phyloP scores from a whole-genome alignment of 2,329 filamentous ascomycete species.

The Pestalotiopsis sp. region DNA sequence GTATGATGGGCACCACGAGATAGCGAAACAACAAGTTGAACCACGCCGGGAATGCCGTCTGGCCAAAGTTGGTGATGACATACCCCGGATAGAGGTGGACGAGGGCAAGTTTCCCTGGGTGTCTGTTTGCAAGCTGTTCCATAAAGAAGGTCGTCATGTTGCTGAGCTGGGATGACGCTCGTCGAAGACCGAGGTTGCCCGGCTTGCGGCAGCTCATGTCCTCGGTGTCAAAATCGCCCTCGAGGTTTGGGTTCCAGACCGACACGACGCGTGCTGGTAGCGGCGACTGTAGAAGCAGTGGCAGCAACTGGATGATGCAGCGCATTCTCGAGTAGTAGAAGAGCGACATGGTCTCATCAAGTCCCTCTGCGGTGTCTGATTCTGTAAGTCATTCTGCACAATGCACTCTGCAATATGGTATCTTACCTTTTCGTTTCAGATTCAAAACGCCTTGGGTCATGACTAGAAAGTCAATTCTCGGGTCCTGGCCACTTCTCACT shows the following conservation, averaged over 20 bases:
- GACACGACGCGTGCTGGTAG: slow-evolving; percentile 7
- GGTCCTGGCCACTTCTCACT: slow-evolving; percentile 3
- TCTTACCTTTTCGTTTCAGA: slow-evolving; percentile 15
- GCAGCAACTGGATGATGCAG: slow-evolving; percentile 28
- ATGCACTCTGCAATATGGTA: neutral
- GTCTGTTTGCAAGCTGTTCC: neutral
- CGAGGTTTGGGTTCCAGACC: slow-evolving; percentile 1
- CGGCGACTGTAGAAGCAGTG: slow-evolving; percentile 21
- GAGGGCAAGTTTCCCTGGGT: neutral
- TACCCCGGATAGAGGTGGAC: slow-evolving; percentile 11
- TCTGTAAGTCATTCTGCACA: neutral
- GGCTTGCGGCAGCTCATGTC: slow-evolving; percentile 7
- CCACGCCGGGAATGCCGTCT: slow-evolving; percentile 5
- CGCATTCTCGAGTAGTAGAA: slow-evolving; percentile 35
- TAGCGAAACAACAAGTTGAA: slow-evolving; percentile 1
- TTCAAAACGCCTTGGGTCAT: slow-evolving; percentile 28
- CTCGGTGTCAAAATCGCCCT: slow-evolving; percentile 6
- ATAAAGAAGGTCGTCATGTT: slow-evolving; percentile 12
- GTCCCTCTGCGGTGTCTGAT: slow-evolving; percentile 32
- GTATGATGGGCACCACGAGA: slow-evolving; percentile 4
- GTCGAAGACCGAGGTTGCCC: neutral
- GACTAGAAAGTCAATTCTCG: slow-evolving; percentile 36
- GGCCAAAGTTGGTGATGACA: neutral
- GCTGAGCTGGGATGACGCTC: slow-evolving; percentile 9
- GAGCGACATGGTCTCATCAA: slow-evolving; percentile 30